phyloP scores from a whole-genome alignment of 805 yeast species.

The Yamadazyma kitorensis region DNA sequence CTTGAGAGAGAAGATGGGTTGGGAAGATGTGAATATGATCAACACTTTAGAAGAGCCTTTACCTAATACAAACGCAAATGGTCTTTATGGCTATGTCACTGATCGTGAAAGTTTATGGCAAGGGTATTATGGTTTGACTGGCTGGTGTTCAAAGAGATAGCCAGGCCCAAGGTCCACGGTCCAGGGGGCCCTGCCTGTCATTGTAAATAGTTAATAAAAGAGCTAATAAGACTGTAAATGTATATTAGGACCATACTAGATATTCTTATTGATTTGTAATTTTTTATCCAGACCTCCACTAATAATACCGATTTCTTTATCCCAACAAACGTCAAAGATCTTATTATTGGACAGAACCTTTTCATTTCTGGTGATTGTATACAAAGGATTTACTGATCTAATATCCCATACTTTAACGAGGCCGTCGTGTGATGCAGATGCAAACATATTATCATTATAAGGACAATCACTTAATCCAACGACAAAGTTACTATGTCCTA shows the following conservation, averaged over 20 bases:
- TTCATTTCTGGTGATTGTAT: constrained; percentile 75
- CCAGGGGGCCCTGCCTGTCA: no score
- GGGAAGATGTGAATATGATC: constrained; percentile 37
- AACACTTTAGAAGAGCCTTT: constrained; percentile 12
- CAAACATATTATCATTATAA: constrained; percentile 73
- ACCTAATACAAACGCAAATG: constrained; percentile 10
- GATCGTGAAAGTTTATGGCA: constrained; percentile 69
- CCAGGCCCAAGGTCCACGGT: not conserved
- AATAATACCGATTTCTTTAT: constrained; percentile 70
- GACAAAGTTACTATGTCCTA: constrained; percentile 91
- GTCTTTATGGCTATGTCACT: constrained; percentile 62
- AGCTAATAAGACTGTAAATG: no score
- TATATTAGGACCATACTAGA: constrained; percentile 1
- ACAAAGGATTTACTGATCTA: constrained; percentile 77
- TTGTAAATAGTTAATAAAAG: not conserved
- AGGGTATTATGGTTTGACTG: constrained; percentile 68
- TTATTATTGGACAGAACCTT: constrained; percentile 48
- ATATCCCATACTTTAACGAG: constrained; percentile 95
- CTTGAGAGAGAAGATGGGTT: constrained; percentile 59
- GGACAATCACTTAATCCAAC: constrained; percentile 75
- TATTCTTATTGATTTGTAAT: constrained; percentile 69
- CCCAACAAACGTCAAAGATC: constrained; percentile 89
- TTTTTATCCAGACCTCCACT: constrained; percentile 95
- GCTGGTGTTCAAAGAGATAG: constrained; percentile 47
- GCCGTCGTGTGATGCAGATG: constrained; percentile 95